Evolutionary conservation across 495 filamentous ascomycete genomes (phyloP).

Genomic region (Trichoderma virens): DNA sequence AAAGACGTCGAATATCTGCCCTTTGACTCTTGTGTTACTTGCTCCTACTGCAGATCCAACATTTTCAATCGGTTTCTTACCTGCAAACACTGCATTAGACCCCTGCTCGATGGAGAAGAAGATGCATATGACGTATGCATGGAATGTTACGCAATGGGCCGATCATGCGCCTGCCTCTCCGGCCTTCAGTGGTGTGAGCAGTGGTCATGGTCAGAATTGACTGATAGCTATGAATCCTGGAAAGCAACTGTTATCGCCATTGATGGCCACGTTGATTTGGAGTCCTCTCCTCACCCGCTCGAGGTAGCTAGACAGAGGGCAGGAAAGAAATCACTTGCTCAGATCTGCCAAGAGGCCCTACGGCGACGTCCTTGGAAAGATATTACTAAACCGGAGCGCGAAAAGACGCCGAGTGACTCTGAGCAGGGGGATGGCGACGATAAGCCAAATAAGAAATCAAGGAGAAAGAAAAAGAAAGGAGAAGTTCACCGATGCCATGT

Average conservation of each 20-base stretch:
- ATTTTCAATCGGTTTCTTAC: slow-evolving; percentile 97
- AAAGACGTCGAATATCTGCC: slow-evolving; percentile 61
- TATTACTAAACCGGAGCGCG: slow-evolving; percentile 35
- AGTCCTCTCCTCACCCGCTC: slow-evolving; percentile 56
- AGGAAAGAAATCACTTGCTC: slow-evolving; percentile 69
- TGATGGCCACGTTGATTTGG: slow-evolving; percentile 49
- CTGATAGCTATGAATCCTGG: slow-evolving; percentile 73
- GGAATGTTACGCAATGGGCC: slow-evolving; percentile 92
- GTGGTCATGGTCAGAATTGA: slow-evolving; percentile 73
- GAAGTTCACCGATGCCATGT: slow-evolving; percentile 65
- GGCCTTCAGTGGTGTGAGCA: slow-evolving; percentile 87
- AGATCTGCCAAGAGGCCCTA: slow-evolving; percentile 85
- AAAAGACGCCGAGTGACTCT: slow-evolving; percentile 35
- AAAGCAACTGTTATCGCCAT: slow-evolving; percentile 62
- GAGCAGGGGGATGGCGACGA: slow-evolving; percentile 46
- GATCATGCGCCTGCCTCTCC: slow-evolving; percentile 82
- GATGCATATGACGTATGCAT: slow-evolving; percentile 92
- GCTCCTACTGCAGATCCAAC: slow-evolving; percentile 91
- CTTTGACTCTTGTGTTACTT: slow-evolving; percentile 85
- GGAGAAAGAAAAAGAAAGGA: slow-evolving; percentile 33
- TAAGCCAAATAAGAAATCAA: slow-evolving; percentile 34
- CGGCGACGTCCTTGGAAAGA: slow-evolving; percentile 58
- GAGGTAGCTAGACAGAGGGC: slow-evolving; percentile 52
- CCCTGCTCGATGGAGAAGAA: slow-evolving; percentile 51
- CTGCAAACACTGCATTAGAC: slow-evolving; percentile 66